Evolutionary conservation across 305 asterid species (phyloP).

Genomic region (Fraxinus paxiana): DNA sequence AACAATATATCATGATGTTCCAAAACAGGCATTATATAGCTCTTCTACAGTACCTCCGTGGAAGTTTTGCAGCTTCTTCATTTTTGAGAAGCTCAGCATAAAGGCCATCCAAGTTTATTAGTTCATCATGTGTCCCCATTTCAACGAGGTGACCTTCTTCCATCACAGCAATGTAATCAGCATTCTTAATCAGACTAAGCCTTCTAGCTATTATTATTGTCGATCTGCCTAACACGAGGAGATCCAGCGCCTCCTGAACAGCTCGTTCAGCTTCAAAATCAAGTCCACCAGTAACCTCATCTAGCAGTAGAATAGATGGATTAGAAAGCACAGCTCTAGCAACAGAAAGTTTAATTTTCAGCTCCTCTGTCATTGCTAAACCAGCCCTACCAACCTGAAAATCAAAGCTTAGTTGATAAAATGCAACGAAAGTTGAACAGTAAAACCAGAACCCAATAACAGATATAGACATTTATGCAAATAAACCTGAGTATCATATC

Average conservation of each 20-base stretch:
- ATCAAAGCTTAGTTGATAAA: slow-evolving; percentile 19
- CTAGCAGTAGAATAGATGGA: slow-evolving; percentile 92
- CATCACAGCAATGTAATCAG: slow-evolving; percentile 98
- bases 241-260: slow-evolving; percentile 94
- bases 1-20: slow-evolving; percentile 10
- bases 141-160: slow-evolving; percentile 99
- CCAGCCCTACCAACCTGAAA: slow-evolving; percentile 86
- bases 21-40: slow-evolving; percentile 17
- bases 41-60: slow-evolving; percentile 63
- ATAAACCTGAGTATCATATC: slow-evolving; percentile 89
- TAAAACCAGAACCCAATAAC: slow-evolving; percentile 10
- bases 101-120: slow-evolving; percentile 87
- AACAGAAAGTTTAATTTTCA: slow-evolving; percentile 89
- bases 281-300: slow-evolving; percentile 98
- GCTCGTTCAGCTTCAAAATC: slow-evolving; percentile 98
- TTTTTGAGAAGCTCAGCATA: slow-evolving; percentile 94
- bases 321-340: slow-evolving; percentile 96
- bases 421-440: slow-evolving; percentile 6
- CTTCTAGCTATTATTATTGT: slow-evolving; percentile 95
- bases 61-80: slow-evolving; percentile 98
- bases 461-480: slow-evolving; percentile 15
- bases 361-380: slow-evolving; percentile 86
- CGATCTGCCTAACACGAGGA: slow-evolving; percentile 94
- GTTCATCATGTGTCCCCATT: slow-evolving; percentile 98
- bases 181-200: slow-evolving; percentile 85